These are phyloP conservation scores for Xylaria sp. DNA, from an alignment of 495 filamentous ascomycete genomes.

Conservation along the genomic window DNA sequence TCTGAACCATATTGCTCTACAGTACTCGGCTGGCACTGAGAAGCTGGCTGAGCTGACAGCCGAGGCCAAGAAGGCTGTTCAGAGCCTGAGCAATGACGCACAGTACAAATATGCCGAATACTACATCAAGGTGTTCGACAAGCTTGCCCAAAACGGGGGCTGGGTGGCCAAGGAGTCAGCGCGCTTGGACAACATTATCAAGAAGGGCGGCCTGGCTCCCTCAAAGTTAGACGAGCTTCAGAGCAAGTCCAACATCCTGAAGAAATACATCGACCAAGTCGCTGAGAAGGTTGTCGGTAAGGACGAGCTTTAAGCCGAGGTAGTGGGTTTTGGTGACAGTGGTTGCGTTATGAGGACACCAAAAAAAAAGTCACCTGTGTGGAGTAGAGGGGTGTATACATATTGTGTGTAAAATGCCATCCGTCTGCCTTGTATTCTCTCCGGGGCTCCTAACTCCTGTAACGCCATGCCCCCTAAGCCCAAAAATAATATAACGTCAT, in stretches of 20 bases:
- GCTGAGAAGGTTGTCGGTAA: slow-evolving; percentile 52
- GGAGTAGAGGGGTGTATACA: slow-evolving; percentile 3
- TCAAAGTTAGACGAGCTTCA: slow-evolving; percentile 90
- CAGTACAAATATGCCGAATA: slow-evolving; percentile 84
- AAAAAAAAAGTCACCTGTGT: slow-evolving; percentile 6
- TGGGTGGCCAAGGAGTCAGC: slow-evolving; percentile 88
- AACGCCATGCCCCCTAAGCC: slow-evolving; percentile 36
- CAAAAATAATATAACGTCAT: slow-evolving; percentile 4
- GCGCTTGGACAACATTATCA: slow-evolving; percentile 78
- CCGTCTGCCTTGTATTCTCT: not conserved
- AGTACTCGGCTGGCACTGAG: slow-evolving; percentile 65
- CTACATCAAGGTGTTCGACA: slow-evolving; percentile 89
- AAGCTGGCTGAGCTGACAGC: slow-evolving; percentile 64
- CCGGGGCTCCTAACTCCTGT: slow-evolving; percentile 17
- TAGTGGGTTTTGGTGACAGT: slow-evolving; percentile 2
- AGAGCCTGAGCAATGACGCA: slow-evolving; percentile 64
- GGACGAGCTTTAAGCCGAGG: slow-evolving; percentile 70
- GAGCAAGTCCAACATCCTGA: slow-evolving; percentile 86
- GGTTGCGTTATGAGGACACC: slow-evolving; percentile 14
- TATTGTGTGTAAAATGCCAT: slow-evolving; percentile 5
- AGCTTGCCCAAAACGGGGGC: slow-evolving; percentile 74
- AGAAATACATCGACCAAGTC: slow-evolving; percentile 66
- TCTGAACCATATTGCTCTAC: slow-evolving; percentile 75
- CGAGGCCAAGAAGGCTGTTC: slow-evolving; percentile 74
- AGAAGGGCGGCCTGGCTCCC: slow-evolving; percentile 83